These are phyloP conservation scores for Talaromyces islandicus DNA, from an alignment of 2,329 filamentous ascomycete genomes.

Conservation along the genomic window DNA sequence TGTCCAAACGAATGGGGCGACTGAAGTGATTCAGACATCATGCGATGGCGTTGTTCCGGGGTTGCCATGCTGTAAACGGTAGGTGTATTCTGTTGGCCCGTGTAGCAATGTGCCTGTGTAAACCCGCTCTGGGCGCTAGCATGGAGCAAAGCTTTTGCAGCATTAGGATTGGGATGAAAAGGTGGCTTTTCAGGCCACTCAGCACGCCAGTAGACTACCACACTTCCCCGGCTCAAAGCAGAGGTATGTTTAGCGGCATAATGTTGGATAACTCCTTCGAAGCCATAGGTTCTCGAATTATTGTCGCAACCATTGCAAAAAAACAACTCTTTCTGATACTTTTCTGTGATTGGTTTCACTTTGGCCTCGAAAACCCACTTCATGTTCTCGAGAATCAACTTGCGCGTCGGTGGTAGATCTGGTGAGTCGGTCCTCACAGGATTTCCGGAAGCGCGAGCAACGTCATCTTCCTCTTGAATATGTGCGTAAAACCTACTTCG, in stretches of 20 bases:
- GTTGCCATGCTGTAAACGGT: slow-evolving; percentile 14
- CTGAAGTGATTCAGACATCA: slow-evolving; percentile 14
- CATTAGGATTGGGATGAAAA: slow-evolving; percentile 58
- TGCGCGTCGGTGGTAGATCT: slow-evolving; percentile 52
- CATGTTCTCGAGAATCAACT: slow-evolving; percentile 75
- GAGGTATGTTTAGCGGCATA: slow-evolving; percentile 76
- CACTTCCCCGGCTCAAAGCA: slow-evolving; percentile 61
- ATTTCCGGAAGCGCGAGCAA: slow-evolving; percentile 42
- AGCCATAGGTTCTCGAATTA: slow-evolving; percentile 63
- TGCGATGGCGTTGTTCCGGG: slow-evolving; percentile 11
- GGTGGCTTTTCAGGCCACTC: slow-evolving; percentile 74
- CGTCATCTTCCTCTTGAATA: slow-evolving; percentile 48
- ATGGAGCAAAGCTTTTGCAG: slow-evolving; percentile 35
- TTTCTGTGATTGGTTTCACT: slow-evolving; percentile 63
- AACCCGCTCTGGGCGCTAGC: slow-evolving; percentile 21
- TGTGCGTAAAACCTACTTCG: slow-evolving; percentile 61
- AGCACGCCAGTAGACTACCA: slow-evolving; percentile 72
- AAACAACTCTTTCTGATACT: slow-evolving; percentile 65
- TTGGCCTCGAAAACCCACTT: slow-evolving; percentile 78
- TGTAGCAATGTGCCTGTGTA: slow-evolving; percentile 14
- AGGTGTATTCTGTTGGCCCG: slow-evolving; percentile 9
- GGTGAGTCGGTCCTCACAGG: slow-evolving; percentile 44
- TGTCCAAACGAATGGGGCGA: slow-evolving; percentile 24
- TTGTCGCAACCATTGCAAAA: slow-evolving; percentile 65
- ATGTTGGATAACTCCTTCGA: slow-evolving; percentile 76